phyloP scores from a whole-genome alignment of 2,329 filamentous ascomycete species.

The Penicillium griseofulvum region DNA sequence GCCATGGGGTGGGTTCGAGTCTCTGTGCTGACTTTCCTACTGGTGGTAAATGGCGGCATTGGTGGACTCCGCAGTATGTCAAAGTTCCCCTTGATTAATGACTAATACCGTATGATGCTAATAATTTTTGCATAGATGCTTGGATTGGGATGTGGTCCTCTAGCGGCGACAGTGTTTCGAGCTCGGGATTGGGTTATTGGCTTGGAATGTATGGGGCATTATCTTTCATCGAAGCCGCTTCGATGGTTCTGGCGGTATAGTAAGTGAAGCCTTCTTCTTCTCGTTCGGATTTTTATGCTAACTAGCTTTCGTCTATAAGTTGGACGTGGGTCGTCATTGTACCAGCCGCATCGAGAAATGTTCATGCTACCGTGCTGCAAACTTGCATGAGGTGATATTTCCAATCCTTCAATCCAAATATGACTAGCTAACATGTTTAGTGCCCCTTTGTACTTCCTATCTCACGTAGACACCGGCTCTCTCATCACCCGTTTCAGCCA shows the following conservation, averaged over 20 bases:
- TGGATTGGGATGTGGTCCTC: slow-evolving; percentile 21
- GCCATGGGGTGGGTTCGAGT: slow-evolving; percentile 18
- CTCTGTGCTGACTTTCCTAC: slow-evolving; percentile 14
- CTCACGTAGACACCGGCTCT: slow-evolving; percentile 43
- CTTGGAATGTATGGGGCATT: slow-evolving; percentile 18
- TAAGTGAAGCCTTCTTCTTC: neutral
- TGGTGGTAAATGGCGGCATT: neutral
- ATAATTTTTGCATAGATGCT: slow-evolving; percentile 9
- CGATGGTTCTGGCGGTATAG: neutral
- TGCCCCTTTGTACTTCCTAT: slow-evolving; percentile 45
- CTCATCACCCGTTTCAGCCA: slow-evolving; percentile 43
- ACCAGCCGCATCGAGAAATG: slow-evolving; percentile 17
- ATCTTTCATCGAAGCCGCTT: slow-evolving; percentile 9
- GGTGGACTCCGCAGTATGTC: neutral
- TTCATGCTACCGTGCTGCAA: slow-evolving; percentile 22
- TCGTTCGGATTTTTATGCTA: neutral
- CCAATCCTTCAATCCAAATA: neutral
- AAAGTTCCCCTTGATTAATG: neutral
- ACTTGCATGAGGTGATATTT: slow-evolving; percentile 11
- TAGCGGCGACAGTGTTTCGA: slow-evolving; percentile 8
- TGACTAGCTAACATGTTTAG: slow-evolving; percentile 2
- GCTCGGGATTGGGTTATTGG: slow-evolving; percentile 15
- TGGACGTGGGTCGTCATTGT: slow-evolving; percentile 19
- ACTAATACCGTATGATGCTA: neutral
- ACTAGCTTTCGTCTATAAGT: neutral